phyloP scores from a whole-genome alignment of 805 yeast genomes.

The Ogataea henricii region DNA sequence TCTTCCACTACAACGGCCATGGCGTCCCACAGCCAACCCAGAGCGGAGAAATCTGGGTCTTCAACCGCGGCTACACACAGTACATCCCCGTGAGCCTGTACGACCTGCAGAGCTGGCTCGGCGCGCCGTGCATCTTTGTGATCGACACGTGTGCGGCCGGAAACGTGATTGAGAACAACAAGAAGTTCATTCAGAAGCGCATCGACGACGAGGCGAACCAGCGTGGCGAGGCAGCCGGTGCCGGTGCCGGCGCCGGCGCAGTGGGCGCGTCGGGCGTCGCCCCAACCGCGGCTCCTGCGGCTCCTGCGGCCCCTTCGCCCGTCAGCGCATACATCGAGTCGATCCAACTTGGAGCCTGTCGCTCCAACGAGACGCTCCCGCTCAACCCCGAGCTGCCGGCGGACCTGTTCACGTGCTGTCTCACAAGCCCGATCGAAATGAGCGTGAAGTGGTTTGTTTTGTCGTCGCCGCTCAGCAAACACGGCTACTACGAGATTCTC shows the following conservation, averaged over 20 bases:
- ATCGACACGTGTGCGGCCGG: slow-evolving; percentile 96
- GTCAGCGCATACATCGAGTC: slow-evolving; percentile 77
- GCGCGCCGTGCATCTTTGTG: slow-evolving; percentile 95
- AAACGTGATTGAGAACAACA: slow-evolving; percentile 85
- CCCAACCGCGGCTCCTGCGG: neutral
- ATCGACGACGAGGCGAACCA: slow-evolving; percentile 81
- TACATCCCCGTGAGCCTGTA: slow-evolving; percentile 95
- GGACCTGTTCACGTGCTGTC: slow-evolving; percentile 91
- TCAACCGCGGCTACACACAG: slow-evolving; percentile 95
- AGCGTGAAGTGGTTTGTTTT: slow-evolving; percentile 89
- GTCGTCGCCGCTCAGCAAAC: slow-evolving; percentile 66
- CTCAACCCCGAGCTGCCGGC: slow-evolving; percentile 96
- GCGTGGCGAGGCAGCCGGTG: slow-evolving; percentile 41
- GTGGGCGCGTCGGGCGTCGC: neutral
- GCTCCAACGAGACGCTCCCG: slow-evolving; percentile 80
- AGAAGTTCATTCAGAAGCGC: slow-evolving; percentile 85
- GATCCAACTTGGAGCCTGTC: slow-evolving; percentile 92
- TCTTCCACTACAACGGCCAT: slow-evolving; percentile 96
- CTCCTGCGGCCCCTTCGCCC: slow-evolving; percentile 53
- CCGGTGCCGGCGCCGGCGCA: neutral
- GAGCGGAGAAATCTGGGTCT: slow-evolving; percentile 97
- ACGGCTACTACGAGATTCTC: slow-evolving; percentile 51
- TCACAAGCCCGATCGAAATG: slow-evolving; percentile 94
- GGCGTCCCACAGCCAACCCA: slow-evolving; percentile 98
- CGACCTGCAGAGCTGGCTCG: slow-evolving; percentile 95